Evolutionary conservation across 306 rosid species (phyloP), one percentile per base, ranked within the genome.

Genomic region (Amphicarpaea edgeworthii): DNA sequence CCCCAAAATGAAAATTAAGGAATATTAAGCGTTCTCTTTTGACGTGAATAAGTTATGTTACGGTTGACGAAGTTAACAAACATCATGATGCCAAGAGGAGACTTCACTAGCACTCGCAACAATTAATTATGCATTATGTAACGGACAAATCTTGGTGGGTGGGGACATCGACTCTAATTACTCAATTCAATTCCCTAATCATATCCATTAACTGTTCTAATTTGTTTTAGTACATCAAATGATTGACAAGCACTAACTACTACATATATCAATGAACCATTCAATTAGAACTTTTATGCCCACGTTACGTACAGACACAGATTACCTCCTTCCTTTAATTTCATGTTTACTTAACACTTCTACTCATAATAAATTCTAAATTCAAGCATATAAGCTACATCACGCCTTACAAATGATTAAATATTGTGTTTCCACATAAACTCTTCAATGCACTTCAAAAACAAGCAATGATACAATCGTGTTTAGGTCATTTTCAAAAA

Each of bases 101-200:
- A 67, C 55, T 84, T 76, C 50, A 76, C 45, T 55, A 34, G 15
- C 5, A n/a, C n/a, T n/a, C n/a, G 10, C 19, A 30, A 60, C 12
- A 14, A 10, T 45, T 49, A 14, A 10, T 45, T 49, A 16, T 43
- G 40, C 17, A 43, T 73, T 69, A 41, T 23, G 57, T 42, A 38
- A 0, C 30, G 30, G 43, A 68, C 83, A 81, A 85, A 30, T 73
- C 65, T 61, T 76, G 88, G 87, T 90, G 89, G 89, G 81, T 85
- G 71, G 77, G 77, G 76, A 30, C 68, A 32, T 72, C 40, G 42
- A 37, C 7, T 68, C 38, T 75, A 78, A 85, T 82, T 77, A 81
- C 85, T 83, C 73, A 7, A 9, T n/a, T 61, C 45, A 30, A 49
- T 53, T 14, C 57, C 68, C 61, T 79, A 73, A 84, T 82, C 78